phyloP scores from a whole-genome alignment of 352 stramenopile species.

The Pythium dissimile region DNA sequence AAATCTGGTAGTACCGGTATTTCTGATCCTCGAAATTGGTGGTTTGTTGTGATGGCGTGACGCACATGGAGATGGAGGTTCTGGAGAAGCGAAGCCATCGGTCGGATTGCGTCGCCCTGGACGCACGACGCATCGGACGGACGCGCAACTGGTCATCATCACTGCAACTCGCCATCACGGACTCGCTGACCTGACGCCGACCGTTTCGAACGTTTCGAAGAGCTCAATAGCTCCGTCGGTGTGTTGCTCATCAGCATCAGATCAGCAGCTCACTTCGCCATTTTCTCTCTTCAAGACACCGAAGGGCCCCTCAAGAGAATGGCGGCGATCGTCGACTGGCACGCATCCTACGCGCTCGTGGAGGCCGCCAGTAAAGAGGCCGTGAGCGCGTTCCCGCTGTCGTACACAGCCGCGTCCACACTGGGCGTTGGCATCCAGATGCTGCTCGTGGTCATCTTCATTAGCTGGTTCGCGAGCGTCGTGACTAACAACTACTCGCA shows the following conservation, averaged over 20 bases:
- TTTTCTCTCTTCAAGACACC: neutral
- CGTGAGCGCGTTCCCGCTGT: conserved; percentile 29
- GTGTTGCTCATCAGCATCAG: neutral
- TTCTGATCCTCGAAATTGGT: too few relatives aligned
- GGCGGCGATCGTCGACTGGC: conserved; percentile 29
- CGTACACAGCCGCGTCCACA: conserved; percentile 33
- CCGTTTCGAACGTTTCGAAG: too few relatives aligned
- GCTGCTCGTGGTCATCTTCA: conserved; percentile 34
- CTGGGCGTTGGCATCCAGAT: conserved; percentile 46
- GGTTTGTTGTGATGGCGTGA: conserved; percentile 1
- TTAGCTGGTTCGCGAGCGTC: conserved; percentile 61
- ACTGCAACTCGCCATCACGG: too few relatives aligned
- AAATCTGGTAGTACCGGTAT: too few relatives aligned
- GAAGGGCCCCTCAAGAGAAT: neutral
- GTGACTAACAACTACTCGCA: conserved; percentile 89
- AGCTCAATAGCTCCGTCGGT: too few relatives aligned
- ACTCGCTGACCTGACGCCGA: conserved; percentile 3
- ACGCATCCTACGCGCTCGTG: conserved; percentile 27
- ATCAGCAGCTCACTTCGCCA: conserved; percentile 2
- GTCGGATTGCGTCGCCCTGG: neutral
- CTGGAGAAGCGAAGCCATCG: neutral
- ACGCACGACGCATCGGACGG: neutral
- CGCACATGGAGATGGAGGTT: neutral
- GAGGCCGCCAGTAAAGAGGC: conserved; percentile 32
- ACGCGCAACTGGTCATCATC: neutral